Base-by-base conservation (phyloP, 805 yeast genomes). In the Starmerella apis region DNA sequence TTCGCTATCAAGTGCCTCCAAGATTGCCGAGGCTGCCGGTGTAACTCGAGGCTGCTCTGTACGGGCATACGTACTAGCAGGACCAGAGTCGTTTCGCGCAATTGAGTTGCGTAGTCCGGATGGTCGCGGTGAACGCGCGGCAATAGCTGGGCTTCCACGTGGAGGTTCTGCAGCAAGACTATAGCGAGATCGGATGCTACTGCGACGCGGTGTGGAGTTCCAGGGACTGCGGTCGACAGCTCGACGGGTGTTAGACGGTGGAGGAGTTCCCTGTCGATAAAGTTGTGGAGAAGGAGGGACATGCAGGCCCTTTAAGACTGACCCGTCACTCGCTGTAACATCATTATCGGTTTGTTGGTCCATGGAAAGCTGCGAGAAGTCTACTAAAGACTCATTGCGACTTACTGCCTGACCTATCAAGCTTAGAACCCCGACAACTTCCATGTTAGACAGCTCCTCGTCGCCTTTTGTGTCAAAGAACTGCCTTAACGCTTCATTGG, bases 391-490 rank as follows among this genome's bases (percentile, higher is more conserved):
- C 49, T 60, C 63, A 45, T 59, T 54, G 20, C 58, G 58, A 38
- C 56, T 49, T 24, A 56, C 59, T 2, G 61, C 62, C 53, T 71
- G 74, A 18, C 68, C 67, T 52, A 76, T 69, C 16, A 84, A 65
- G 5, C 87, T 76, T 53, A 80, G 62, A 0, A 85, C 90, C 7
- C 92, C 94, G 61, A 81, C 87, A 56, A 80, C 74, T 62, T 85
- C 94, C 43, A 83, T 70, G 22, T 79, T 83, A 11, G 79, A 71
- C 54, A 85, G 69, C n/a, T 87, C 86, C 10, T 65, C 66, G 50
- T 77, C 75, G 16, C 92, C 92, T 62, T 82, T 84, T 28, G 68
- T 70, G 20, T 73, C 73, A 61, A 84, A 84, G 60, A 84, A 84
- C 30, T 71, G 75, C 16, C 85, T 78, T 43, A 84, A 66, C 23